Base-by-base conservation (phyloP, 768 basidiomycete species). In the Rhizopogon vesiculosus region DNA sequence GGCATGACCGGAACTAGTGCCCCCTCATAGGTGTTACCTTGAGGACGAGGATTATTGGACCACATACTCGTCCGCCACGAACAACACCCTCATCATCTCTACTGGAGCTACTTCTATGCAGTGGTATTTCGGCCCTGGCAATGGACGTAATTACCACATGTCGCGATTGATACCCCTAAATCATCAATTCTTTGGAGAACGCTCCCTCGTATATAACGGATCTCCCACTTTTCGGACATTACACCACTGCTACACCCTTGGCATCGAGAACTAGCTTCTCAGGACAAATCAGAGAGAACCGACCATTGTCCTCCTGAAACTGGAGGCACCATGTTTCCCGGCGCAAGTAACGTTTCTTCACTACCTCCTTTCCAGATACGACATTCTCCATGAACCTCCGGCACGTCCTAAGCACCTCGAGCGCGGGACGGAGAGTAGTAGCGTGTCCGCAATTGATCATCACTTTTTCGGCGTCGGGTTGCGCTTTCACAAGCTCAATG, bases 401-500 rank as follows among this genome's bases (percentile, higher is more conserved):
- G 16, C 75, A 61, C 15, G 70, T 68, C 28, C 65, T 54, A 49
- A 84, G 65, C 15, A 84, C 75, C 15, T 78, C 74, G 18, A 77
- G 60, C 10, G 82, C 81, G 3, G 78, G 75, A 31, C 71, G 71
- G 54, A 66, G 63, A 16, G 68, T 76, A 6, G 78, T 84, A 45
- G 69, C 66, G 60, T 82, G 83, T 6, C 81, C 81, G 28, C 76
- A 75, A 57, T 78, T 82, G 44, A 84, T 76, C 46, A 69, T 61
- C 6, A 79, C 69, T 12, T 69, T 64, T 15, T 54, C 40, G 9
- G 52, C 44, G 7, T 56, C 44, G 22, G 69, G 66, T 38, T 66
- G 62, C 41, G 63, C 58, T 53, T 60, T 54, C 16, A 82, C 77
- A 44, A 83, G 72, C 12, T 62, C 58, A n/a, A 78, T 68, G 50